These are phyloP conservation scores for Paxillus involutus DNA, from an alignment of 768 basidiomycete genomes.

Conservation along the genomic window DNA sequence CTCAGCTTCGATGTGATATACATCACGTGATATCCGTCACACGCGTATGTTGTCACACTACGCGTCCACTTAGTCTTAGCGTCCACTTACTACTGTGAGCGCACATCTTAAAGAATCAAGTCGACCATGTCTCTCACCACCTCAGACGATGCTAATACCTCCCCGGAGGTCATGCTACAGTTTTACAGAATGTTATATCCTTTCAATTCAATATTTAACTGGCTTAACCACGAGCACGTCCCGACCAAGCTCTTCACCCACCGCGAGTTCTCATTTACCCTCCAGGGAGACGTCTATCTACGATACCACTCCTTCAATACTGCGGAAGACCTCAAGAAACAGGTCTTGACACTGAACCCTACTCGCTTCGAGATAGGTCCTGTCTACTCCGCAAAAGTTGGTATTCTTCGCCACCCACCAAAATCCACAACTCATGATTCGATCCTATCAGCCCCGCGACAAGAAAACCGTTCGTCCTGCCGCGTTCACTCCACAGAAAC, in stretches of 20 bases:
- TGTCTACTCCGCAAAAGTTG: conserved; percentile 81
- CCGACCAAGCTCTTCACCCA: conserved; percentile 84
- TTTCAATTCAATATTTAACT: conserved; percentile 89
- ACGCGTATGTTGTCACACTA: conserved; percentile 11
- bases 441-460: conserved; percentile 70
- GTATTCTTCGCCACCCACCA: conserved; percentile 19
- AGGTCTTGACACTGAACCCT: conserved; percentile 82
- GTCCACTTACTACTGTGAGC: too few species aligned
- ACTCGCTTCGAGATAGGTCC: conserved; percentile 97
- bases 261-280: conserved; percentile 94
- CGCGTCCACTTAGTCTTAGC: too few species aligned
- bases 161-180: conserved; percentile 65
- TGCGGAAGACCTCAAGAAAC: conserved; percentile 88
- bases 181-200: conserved; percentile 94
- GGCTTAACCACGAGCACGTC: conserved; percentile 90
- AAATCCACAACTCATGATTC: background rate
- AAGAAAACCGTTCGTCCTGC: conserved; percentile 76
- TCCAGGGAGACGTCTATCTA: conserved; percentile 87
- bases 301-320: conserved; percentile 91
- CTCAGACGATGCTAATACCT: conserved; percentile 26
- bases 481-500: conserved; percentile 68
- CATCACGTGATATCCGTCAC: conserved; percentile 21
- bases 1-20: background rate
- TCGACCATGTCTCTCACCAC: conserved; percentile 10
- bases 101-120: background rate